A percentile compares a stretch with the other conserved stretches of the same genome.
Conservation (phyloP, 495 filamentous ascomycete species). For the Rostrohypoxylon terebratum region DNA sequence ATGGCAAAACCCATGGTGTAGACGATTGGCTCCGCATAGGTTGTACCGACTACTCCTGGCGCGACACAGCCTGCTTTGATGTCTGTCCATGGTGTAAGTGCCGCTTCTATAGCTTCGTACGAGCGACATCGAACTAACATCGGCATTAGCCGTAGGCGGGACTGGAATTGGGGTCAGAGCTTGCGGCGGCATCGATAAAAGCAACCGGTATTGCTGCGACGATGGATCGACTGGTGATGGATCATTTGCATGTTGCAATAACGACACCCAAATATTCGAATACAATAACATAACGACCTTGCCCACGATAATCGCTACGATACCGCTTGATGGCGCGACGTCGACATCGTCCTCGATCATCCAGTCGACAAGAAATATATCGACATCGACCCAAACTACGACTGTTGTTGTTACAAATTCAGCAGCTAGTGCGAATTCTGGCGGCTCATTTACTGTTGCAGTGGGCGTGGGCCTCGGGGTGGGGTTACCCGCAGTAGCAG, state of each 20-base stretch:
- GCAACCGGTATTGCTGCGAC: conserved; percentile 33
- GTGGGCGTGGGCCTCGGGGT: conserved; percentile 26
- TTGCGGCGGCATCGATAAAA: conserved; percentile 26
- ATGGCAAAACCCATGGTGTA: background rate
- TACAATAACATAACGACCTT: conserved; percentile 26
- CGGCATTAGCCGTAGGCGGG: background rate
- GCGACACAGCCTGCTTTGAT: conserved; percentile 19
- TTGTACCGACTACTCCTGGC: conserved; percentile 29
- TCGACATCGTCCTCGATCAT: conserved; percentile 8
- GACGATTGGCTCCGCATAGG: conserved; percentile 22
- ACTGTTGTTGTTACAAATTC: background rate
- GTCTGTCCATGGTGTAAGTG: conserved; percentile 27
- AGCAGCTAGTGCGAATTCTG: background rate
- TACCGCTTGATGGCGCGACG: background rate
- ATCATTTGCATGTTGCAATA: conserved; percentile 34
- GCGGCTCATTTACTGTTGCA: background rate
- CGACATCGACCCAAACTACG: background rate
- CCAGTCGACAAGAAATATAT: background rate
- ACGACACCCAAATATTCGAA: conserved; percentile 9
- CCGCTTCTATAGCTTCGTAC: background rate
- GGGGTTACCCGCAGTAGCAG: conserved; percentile 23
- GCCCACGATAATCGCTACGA: conserved; percentile 26
- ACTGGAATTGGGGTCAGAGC: conserved; percentile 3
- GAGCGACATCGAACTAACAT: background rate
- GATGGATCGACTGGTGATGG: conserved; percentile 20